A percentile compares a stretch with the other conserved stretches of the same genome.
phyloP scores from a whole-genome alignment of 805 yeast species.

The Sungouiella thailandica region DNA sequence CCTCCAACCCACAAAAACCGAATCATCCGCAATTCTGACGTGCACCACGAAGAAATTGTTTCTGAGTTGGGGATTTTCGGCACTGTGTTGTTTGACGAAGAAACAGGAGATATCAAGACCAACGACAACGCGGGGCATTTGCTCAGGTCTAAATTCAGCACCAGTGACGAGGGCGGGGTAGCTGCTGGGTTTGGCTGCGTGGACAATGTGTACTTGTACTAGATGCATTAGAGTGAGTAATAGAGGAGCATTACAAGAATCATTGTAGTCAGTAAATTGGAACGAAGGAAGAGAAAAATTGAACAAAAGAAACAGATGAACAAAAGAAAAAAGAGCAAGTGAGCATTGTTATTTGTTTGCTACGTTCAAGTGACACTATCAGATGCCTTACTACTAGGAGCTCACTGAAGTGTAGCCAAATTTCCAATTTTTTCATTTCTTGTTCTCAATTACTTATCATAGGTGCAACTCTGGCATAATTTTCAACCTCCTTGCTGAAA shows the following conservation, averaged over 20 bases:
- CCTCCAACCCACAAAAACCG: slow-evolving; percentile 69
- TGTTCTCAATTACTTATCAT: background rate
- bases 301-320: background rate
- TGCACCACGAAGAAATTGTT: slow-evolving; percentile 67
- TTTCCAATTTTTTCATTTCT: background rate
- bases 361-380: no score
- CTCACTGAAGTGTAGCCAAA: no score
- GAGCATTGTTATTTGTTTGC: slow-evolving; percentile 6
- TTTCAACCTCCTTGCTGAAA: background rate
- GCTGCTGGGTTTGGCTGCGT: slow-evolving; percentile 99
- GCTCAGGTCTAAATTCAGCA: slow-evolving; percentile 70
- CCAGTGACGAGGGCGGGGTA: slow-evolving; percentile 95
- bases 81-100: slow-evolving; percentile 66
- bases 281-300: no score
- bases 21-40: slow-evolving; percentile 61
- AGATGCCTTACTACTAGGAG: no score
- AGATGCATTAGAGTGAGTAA: background rate
- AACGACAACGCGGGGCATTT: slow-evolving; percentile 82
- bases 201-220: slow-evolving; percentile 67
- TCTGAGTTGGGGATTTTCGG: slow-evolving; percentile 94
- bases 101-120: slow-evolving; percentile 46
- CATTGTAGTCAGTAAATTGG: no score
- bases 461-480: background rate
- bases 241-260: background rate
- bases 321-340: background rate